phyloP scores from a whole-genome alignment of 129 eudicot genomes.

The Daucus carota region DNA sequence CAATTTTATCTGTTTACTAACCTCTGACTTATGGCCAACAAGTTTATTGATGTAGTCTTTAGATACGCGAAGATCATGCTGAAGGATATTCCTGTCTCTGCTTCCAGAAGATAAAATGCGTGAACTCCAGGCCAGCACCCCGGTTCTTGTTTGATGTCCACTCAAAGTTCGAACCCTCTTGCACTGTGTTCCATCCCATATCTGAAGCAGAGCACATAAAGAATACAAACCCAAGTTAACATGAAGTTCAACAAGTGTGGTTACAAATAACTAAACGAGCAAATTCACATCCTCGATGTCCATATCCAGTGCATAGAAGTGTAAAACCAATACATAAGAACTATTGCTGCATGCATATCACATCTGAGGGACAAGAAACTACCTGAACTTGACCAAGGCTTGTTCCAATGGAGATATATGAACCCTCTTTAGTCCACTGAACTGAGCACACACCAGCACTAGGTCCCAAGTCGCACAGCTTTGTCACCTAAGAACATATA shows the following conservation, averaged over 20 bases:
- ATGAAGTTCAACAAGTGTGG: not conserved
- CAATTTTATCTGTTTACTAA: constrained; percentile 10
- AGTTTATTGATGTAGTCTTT: constrained; percentile 87
- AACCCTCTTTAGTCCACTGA: constrained; percentile 99
- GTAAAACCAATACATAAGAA: not conserved
- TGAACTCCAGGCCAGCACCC: constrained; percentile 94
- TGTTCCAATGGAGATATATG: constrained; percentile 87
- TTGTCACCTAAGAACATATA: constrained; percentile 60
- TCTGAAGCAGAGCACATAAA: constrained; percentile 28
- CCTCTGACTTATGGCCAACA: constrained; percentile 97
- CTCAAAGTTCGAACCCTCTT: constrained; percentile 84
- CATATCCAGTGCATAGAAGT: not conserved
- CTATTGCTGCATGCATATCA: not conserved
- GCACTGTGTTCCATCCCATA: constrained; percentile 99
- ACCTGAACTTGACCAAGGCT: constrained; percentile 95
- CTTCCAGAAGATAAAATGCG: constrained; percentile 90
- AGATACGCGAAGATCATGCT: constrained; percentile 91
- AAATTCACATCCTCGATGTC: not conserved
- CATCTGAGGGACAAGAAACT: not conserved
- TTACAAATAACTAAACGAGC: not conserved
- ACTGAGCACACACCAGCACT: constrained; percentile 88
- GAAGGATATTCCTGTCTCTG: constrained; percentile 93
- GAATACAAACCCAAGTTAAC: not conserved
- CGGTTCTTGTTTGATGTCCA: constrained; percentile 95
- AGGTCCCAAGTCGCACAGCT: constrained; percentile 94